phyloP scores from a whole-genome alignment of 768 basidiomycete genomes.

The Butyriboletus loyo region DNA sequence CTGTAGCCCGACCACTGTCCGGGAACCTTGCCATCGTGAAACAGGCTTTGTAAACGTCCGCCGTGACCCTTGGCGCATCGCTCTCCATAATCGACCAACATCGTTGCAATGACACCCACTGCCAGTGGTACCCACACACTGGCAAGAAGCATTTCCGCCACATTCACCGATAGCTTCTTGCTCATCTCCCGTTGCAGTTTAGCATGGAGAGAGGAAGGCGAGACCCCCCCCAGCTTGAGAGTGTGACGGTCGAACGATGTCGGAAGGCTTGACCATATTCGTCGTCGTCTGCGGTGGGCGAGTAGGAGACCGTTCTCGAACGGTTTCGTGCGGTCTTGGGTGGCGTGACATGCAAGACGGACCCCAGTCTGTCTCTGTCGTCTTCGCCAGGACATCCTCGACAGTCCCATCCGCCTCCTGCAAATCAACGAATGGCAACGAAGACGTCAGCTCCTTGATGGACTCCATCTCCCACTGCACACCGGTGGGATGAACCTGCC shows the following conservation, averaged over 20 bases:
- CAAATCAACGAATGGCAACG: neutral
- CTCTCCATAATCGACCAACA: conserved; percentile 3
- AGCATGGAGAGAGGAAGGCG: conserved; percentile 16
- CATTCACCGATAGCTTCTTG: neutral
- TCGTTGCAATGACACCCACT: neutral
- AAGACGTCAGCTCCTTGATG: neutral
- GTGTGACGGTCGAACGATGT: neutral
- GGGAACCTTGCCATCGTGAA: neutral
- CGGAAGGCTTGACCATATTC: neutral
- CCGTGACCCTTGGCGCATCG: neutral
- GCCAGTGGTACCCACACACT: too few relatives aligned
- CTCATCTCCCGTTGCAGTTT: neutral
- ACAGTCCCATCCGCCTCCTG: neutral
- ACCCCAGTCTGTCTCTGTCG: conserved; percentile 11
- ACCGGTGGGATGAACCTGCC: neutral
- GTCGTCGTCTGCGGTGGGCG: neutral
- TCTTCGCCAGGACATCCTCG: neutral
- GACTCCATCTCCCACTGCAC: conserved; percentile 18
- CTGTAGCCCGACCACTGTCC: neutral
- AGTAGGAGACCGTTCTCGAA: conserved; percentile 20
- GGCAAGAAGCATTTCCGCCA: conserved; percentile 1
- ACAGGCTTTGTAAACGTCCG: neutral
- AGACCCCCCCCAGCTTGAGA: conserved; percentile 28
- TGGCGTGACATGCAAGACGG: conserved; percentile 34
- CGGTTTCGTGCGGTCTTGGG: conserved; percentile 17